A percentile compares a stretch with the other conserved stretches of the same genome.
These are phyloP conservation scores for Puccinia polysora DNA, from an alignment of 1,284 basidiomycete species.

Conservation along the genomic window DNA sequence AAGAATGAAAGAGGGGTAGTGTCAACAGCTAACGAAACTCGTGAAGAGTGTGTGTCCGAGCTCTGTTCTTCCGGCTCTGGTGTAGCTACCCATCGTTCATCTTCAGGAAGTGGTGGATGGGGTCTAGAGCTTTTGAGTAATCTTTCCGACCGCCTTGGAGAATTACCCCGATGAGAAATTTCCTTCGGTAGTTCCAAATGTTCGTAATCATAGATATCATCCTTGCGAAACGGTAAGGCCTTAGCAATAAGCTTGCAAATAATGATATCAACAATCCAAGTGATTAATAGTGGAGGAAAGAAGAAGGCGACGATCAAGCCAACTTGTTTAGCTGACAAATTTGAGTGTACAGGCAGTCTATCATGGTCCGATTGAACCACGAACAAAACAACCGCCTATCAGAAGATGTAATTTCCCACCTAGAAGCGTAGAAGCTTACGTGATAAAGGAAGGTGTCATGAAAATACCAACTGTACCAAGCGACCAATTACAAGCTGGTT, in stretches of 20 bases:
- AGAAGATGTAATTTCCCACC: no score
- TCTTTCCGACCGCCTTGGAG: not conserved
- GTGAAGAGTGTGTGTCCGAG: not conserved
- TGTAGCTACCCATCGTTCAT: conserved; percentile 19
- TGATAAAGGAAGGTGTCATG: conserved; percentile 17
- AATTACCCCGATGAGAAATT: not conserved
- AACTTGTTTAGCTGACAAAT: conserved; percentile 2
- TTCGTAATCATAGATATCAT: not conserved
- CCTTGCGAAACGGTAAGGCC: conserved; percentile 10
- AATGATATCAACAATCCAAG: conserved; percentile 14
- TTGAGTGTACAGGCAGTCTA: conserved; percentile 1
- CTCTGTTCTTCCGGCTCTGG: not conserved
- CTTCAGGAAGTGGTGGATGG: not conserved
- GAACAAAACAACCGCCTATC: no score
- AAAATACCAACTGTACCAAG: conserved; percentile 12
- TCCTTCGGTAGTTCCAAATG: not conserved
- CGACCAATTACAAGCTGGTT: conserved; percentile 12
- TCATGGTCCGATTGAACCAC: no score
- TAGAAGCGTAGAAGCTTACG: not conserved
- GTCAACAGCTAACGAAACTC: no score
- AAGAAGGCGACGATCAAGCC: conserved; percentile 15
- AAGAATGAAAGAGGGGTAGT: no score
- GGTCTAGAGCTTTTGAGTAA: not conserved
- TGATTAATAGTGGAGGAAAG: conserved; percentile 9
- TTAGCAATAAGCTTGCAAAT: conserved; percentile 2